Evolutionary conservation across 352 stramenopile genomes (phyloP).

Genomic region (Phytophthora rubi): DNA sequence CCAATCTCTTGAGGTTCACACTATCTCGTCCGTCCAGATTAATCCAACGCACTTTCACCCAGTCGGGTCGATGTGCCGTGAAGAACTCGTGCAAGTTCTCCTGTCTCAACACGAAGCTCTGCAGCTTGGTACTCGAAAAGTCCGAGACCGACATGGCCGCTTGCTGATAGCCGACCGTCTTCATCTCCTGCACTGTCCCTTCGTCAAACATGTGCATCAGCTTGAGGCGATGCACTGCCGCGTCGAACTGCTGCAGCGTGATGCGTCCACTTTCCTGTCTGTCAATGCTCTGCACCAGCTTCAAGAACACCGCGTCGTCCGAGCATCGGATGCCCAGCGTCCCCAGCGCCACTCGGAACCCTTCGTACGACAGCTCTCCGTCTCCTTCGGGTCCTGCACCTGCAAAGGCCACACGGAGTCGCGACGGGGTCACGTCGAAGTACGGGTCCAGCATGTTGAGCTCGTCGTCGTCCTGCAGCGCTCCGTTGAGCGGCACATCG

Average conservation of each 20-base stretch:
- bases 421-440: constrained; percentile 84
- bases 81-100: constrained; percentile 74
- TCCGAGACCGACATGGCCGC: constrained; percentile 77
- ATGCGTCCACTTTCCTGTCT: constrained; percentile 49
- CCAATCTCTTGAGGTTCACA: constrained; percentile 83
- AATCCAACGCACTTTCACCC: constrained; percentile 89
- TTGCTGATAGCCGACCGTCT: constrained; percentile 52
- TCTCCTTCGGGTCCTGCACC: constrained; percentile 58
- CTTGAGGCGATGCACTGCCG: constrained; percentile 86
- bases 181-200: constrained; percentile 62
- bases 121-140: constrained; percentile 74
- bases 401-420: constrained; percentile 74
- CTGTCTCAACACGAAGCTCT: constrained; percentile 68
- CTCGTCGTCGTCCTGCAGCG: constrained; percentile 60
- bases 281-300: constrained; percentile 76
- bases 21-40: constrained; percentile 84
- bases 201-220: constrained; percentile 89
- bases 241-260: constrained; percentile 79
- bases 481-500: constrained; percentile 41
- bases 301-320: constrained; percentile 73
- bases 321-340: constrained; percentile 75
- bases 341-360: constrained; percentile 65
- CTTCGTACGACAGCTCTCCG: constrained; percentile 60
- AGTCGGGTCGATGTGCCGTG: constrained; percentile 70
- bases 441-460: constrained; percentile 88